These are phyloP conservation scores for Trichoderma sp. DNA, from an alignment of 2,329 filamentous ascomycete genomes.

Conservation along the genomic window DNA sequence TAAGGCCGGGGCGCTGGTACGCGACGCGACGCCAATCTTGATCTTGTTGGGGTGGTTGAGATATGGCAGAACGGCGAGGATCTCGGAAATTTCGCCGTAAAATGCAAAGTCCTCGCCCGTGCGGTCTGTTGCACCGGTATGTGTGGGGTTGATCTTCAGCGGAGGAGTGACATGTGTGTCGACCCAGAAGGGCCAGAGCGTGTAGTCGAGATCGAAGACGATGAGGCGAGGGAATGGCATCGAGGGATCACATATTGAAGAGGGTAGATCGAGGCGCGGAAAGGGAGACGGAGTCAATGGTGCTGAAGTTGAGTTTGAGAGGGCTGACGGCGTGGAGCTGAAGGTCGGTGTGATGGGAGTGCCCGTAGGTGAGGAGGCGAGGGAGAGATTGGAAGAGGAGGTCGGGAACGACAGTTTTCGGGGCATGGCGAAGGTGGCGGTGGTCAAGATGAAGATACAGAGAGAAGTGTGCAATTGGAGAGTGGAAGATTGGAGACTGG, in stretches of 20 bases:
- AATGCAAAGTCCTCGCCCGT: slow-evolving; percentile 66
- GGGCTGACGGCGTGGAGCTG: not conserved
- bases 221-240: slow-evolving; percentile 77
- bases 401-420: slow-evolving; percentile 12
- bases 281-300: slow-evolving; percentile 10
- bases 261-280: slow-evolving; percentile 30
- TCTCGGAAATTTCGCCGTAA: slow-evolving; percentile 65
- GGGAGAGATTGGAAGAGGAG: slow-evolving; percentile 21
- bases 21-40: slow-evolving; percentile 69
- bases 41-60: slow-evolving; percentile 30
- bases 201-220: slow-evolving; percentile 96
- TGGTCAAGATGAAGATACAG: not conserved
- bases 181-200: slow-evolving; percentile 98
- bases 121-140: slow-evolving; percentile 49
- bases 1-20: slow-evolving; percentile 75
- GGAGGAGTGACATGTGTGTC: slow-evolving; percentile 86
- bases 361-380: slow-evolving; percentile 24
- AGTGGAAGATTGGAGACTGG: not conserved
- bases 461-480: not conserved
- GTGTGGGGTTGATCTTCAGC: slow-evolving; percentile 48
- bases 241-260: slow-evolving; percentile 47
- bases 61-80: slow-evolving; percentile 57
- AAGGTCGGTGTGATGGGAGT: slow-evolving; percentile 36
- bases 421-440: not conserved
- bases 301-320: slow-evolving; percentile 1